Evolutionary conservation across 768 basidiomycete species (phyloP).

Genomic region (Lactifluus volemus): DNA sequence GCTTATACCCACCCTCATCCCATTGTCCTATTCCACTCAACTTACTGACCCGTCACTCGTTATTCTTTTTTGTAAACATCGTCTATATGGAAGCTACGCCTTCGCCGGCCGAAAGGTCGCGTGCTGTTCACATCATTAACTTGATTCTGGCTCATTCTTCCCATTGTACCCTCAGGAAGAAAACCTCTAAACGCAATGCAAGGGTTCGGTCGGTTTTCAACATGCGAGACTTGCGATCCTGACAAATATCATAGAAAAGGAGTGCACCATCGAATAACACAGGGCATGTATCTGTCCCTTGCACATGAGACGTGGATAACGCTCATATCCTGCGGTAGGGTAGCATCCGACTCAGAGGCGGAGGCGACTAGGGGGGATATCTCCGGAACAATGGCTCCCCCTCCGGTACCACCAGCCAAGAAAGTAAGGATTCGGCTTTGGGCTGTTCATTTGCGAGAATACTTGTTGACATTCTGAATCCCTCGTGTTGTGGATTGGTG

Average conservation of each 20-base stretch:
- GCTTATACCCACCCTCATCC: conserved; percentile 1
- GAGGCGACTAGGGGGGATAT: not conserved
- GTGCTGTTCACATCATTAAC: not conserved
- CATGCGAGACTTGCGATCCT: not conserved
- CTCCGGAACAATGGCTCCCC: conserved; percentile 3
- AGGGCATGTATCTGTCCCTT: conserved; percentile 1
- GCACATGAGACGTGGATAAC: not conserved
- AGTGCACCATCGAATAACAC: not conserved
- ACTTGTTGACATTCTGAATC: not conserved
- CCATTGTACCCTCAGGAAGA: not conserved
- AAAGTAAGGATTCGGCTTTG: conserved; percentile 1
- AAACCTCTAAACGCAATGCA: conserved; percentile 5
- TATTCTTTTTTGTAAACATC: conserved; percentile 6
- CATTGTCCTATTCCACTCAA: not conserved
- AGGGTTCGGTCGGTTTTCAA: conserved; percentile 7
- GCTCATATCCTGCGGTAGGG: not conserved
- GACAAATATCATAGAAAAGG: not conserved
- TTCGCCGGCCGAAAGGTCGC: conserved; percentile 15
- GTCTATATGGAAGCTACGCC: conserved; percentile 7
- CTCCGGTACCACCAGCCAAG: conserved; percentile 11
- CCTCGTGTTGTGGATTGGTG: not conserved
- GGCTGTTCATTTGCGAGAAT: not conserved
- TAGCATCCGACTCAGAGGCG: conserved; percentile 5
- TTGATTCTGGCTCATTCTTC: not conserved
- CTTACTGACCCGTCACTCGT: conserved; percentile 1